These are phyloP conservation scores for Colletotrichum tropicale DNA, from an alignment of 2,329 filamentous ascomycete genomes.

Conservation along the genomic window DNA sequence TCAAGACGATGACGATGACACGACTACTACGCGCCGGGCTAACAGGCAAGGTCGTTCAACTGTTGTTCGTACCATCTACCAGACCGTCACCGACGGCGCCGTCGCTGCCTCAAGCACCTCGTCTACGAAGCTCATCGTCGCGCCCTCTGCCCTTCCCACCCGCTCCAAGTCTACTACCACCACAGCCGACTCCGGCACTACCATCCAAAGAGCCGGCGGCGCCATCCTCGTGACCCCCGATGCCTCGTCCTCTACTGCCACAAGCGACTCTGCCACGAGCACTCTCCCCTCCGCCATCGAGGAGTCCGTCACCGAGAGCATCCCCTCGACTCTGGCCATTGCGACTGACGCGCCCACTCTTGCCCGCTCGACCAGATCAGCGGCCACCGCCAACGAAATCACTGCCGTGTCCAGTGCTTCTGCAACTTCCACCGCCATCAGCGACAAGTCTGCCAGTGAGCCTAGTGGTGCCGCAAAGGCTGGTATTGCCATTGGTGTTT, in stretches of 20 bases:
- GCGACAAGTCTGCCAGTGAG: slow-evolving; percentile 22
- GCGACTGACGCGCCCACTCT: slow-evolving; percentile 28
- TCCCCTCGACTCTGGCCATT: slow-evolving; percentile 28
- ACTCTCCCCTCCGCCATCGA: slow-evolving; percentile 31
- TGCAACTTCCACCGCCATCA: neutral
- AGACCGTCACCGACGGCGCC: slow-evolving; percentile 31
- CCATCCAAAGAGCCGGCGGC: slow-evolving; percentile 2
- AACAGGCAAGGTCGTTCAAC: slow-evolving; percentile 24
- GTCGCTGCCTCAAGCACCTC: neutral
- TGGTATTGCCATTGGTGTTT: slow-evolving; percentile 82
- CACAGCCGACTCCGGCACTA: neutral
- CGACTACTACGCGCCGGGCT: slow-evolving; percentile 6
- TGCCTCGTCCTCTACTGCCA: slow-evolving; percentile 4
- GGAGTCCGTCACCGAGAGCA: slow-evolving; percentile 23
- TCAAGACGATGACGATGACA: slow-evolving; percentile 2
- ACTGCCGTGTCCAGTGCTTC: slow-evolving; percentile 23
- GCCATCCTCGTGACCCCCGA: neutral
- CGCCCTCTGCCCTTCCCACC: neutral
- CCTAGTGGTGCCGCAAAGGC: slow-evolving; percentile 60
- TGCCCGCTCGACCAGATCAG: slow-evolving; percentile 34
- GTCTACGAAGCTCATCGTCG: slow-evolving; percentile 40
- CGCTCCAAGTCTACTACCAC: neutral
- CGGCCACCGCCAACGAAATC: slow-evolving; percentile 20
- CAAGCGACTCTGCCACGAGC: neutral
- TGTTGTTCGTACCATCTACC: slow-evolving; percentile 42